These are phyloP conservation scores for Periglandula ipomoeae DNA, from an alignment of 2,329 filamentous ascomycete genomes.

Conservation along the genomic window DNA sequence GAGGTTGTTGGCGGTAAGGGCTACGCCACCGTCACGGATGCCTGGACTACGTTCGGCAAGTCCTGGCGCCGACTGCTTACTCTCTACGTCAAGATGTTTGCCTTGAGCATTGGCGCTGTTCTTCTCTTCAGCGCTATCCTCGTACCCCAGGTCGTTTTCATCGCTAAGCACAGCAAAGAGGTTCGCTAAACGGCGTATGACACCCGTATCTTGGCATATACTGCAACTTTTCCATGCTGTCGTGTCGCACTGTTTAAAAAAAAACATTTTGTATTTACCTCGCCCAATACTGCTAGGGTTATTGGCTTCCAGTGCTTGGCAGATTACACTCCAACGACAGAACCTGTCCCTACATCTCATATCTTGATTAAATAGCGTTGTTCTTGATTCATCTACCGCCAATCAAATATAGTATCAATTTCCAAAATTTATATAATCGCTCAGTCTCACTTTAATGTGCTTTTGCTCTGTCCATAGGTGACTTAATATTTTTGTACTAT, in stretches of 20 bases:
- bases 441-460: no score
- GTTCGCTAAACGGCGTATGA: not conserved
- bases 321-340: not conserved
- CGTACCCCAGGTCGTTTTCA: constrained; percentile 40
- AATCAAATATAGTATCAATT: constrained; percentile 1
- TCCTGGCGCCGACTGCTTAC: constrained; percentile 66
- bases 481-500: constrained; percentile 2
- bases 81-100: constrained; percentile 63
- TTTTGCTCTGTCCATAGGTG: constrained; percentile 22
- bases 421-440: no score
- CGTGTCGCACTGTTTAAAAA: not conserved
- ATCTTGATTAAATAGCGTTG: not conserved
- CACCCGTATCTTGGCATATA: not conserved
- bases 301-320: no score
- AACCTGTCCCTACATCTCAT: not conserved
- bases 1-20: constrained; percentile 64
- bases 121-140: constrained; percentile 38
- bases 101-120: constrained; percentile 39
- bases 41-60: constrained; percentile 70
- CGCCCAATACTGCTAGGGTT: no score
- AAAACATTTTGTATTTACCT: no score
- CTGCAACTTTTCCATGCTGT: not conserved
- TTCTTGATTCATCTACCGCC: not conserved
- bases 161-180: constrained; percentile 16
- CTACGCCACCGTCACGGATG: constrained; percentile 61